These are phyloP conservation scores for Ceratonia siliqua DNA, from an alignment of 306 rosid species.

Conservation along the genomic window DNA sequence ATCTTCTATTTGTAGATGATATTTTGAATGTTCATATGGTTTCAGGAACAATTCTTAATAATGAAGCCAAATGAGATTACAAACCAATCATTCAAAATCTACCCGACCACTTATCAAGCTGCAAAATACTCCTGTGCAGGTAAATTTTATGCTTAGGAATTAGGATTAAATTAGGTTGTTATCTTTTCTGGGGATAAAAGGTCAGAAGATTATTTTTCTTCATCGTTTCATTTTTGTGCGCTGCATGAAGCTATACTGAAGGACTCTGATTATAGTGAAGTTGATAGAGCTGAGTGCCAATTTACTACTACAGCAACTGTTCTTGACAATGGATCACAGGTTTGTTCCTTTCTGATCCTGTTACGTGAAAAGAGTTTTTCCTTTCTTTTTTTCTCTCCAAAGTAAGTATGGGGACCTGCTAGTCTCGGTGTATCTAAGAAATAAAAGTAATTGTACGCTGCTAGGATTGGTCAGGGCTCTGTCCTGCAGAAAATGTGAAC, in stretches of 20 bases:
- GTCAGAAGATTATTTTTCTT: slow-evolving; percentile 11
- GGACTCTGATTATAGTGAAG: slow-evolving; percentile 86
- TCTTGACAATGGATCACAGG: slow-evolving; percentile 91
- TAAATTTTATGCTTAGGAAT: slow-evolving; percentile 39
- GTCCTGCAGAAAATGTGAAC: neutral
- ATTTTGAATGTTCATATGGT: slow-evolving; percentile 18
- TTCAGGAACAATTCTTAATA: slow-evolving; percentile 82
- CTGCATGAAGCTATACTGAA: slow-evolving; percentile 74
- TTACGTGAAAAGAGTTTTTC: neutral
- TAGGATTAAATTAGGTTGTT: neutral
- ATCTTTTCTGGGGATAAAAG: neutral
- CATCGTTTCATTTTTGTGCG: slow-evolving; percentile 10
- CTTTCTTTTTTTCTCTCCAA: neutral
- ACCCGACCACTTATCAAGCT: slow-evolving; percentile 83
- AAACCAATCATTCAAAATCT: slow-evolving; percentile 70
- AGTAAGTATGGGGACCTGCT: neutral
- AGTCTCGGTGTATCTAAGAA: neutral
- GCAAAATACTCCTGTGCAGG: slow-evolving; percentile 84
- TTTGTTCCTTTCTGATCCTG: slow-evolving; percentile 33
- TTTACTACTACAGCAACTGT: slow-evolving; percentile 80
- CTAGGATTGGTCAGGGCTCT: neutral
- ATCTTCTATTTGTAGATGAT: slow-evolving; percentile 15
- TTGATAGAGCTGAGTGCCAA: slow-evolving; percentile 94
- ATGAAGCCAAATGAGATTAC: slow-evolving; percentile 80
- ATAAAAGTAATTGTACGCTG: neutral